Evolutionary conservation across 805 yeast species (phyloP).

Genomic region (Wickerhamiella dianesei): DNA sequence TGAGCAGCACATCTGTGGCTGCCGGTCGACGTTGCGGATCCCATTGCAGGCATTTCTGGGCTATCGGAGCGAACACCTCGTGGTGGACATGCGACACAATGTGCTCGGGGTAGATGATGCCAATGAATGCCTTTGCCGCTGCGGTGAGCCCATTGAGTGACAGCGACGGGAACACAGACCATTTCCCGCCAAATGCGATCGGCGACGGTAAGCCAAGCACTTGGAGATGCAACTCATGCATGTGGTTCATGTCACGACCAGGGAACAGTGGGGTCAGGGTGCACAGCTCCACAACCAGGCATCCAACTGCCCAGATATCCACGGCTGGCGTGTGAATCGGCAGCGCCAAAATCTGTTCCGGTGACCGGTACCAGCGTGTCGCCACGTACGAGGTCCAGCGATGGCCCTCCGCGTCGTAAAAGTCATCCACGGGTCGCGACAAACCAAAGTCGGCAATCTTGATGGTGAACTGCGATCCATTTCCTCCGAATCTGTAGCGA

Average conservation of each 20-base stretch:
- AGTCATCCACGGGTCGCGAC: conserved; percentile 44
- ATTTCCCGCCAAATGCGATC: background rate
- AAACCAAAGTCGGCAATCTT: conserved; percentile 94
- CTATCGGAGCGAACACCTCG: conserved; percentile 6
- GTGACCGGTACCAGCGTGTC: conserved; percentile 94
- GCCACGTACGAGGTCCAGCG: conserved; percentile 80
- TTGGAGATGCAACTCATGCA: conserved; percentile 51
- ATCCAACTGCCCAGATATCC: conserved; percentile 89
- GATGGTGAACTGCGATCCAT: conserved; percentile 33
- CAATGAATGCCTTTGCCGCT: background rate
- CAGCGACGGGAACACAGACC: background rate
- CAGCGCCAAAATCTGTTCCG: conserved; percentile 48
- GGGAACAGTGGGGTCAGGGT: conserved; percentile 71
- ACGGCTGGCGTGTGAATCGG: conserved; percentile 54
- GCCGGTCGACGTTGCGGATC: conserved; percentile 38
- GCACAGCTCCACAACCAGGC: conserved; percentile 76
- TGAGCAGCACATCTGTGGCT: conserved; percentile 11
- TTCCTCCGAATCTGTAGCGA: background rate
- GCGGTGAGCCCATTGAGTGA: background rate
- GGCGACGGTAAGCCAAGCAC: conserved; percentile 57
- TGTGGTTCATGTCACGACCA: conserved; percentile 68
- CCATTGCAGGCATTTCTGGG: conserved; percentile 49
- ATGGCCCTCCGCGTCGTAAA: conserved; percentile 32
- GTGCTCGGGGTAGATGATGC: background rate
- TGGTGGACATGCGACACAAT: conserved; percentile 16